Base-by-base conservation (phyloP, 495 filamentous ascomycete species). In the Penicillium odoratum region DNA sequence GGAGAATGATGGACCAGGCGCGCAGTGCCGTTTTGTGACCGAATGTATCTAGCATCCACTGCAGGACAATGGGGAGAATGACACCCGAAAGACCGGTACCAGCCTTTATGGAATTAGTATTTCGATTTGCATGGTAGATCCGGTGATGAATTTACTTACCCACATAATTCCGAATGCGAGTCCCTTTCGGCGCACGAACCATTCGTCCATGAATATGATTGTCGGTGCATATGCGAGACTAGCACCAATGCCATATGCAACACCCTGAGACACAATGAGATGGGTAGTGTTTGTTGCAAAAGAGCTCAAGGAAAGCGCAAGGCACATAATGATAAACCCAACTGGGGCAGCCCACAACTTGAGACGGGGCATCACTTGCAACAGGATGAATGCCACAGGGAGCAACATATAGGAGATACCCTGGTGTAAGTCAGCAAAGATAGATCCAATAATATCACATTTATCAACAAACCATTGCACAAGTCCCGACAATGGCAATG, bases 11-110 rank as follows among this genome's bases (percentile, higher is more conserved):
- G 0, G 77, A 75, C 71, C 79, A 85, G 43, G 74, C 67, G 15
- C 77, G 66, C 1, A 81, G 66, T 0, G 83, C 82, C 0, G 79
- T 84, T 25, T 75, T 63, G 59, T 79, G 81, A 13, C 85, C 85
- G 51, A 77, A 82, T 0, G 43, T 51, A 16, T 73, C 51, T n/a
- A 88, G 73, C 5, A 84, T 57, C 65, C 66, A 69, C 36, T 84
- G 64, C 18, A 86, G 58, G 0, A 82, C 49, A 10, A 82, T 66
- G 0, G 83, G 85, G 5, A 85, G 55, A 16, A 75, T 69, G 8
- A 74, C 65, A 1, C 80, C 78, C 5, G 65, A 64, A 16, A 73
- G 33, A n/a, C 74, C 70, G 40, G 76, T 81, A 9, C 75, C 75
- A 30, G 73, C 72, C 74, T 73, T 57, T 29, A 28, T 48, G 18